Evolutionary conservation across 345 rosid genomes (phyloP).

Genomic region (Rubroshorea leprosula): DNA sequence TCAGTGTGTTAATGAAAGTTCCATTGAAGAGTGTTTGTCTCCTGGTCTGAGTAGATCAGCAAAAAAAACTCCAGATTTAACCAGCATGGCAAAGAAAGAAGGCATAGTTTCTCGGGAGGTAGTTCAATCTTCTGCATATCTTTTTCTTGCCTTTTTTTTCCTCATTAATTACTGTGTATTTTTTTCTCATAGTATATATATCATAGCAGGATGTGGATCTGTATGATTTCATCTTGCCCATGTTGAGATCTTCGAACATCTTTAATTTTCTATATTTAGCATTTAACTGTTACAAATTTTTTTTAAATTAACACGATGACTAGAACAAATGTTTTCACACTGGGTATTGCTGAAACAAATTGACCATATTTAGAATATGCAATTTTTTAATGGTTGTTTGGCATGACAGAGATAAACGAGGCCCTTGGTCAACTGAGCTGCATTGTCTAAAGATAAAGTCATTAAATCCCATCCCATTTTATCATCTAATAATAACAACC

Average conservation of each 20-base stretch:
- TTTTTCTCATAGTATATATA: neutral
- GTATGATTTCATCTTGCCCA: no score
- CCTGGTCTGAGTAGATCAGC: slow-evolving; percentile 30
- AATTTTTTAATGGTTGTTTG: slow-evolving; percentile 8
- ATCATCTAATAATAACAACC: neutral
- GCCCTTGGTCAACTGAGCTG: neutral
- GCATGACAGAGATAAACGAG: slow-evolving; percentile 5
- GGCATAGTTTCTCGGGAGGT: slow-evolving; percentile 45
- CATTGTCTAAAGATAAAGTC: neutral
- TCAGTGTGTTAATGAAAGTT: slow-evolving; percentile 24
- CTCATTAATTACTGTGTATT: neutral
- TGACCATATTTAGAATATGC: no score
- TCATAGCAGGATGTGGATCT: no score
- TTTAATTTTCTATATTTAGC: neutral
- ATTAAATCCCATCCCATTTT: no score
- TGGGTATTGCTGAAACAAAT: no score
- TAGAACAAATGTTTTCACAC: no score
- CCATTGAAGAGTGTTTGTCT: slow-evolving; percentile 33
- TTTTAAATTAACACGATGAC: neutral
- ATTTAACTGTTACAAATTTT: neutral
- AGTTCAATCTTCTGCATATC: slow-evolving; percentile 17
- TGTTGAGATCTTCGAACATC: neutral
- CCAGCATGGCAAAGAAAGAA: slow-evolving; percentile 22
- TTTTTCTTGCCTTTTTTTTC: slow-evolving; percentile 1
- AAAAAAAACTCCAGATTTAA: slow-evolving; percentile 22